Evolutionary conservation across 768 basidiomycete genomes (phyloP).

Genomic region (Tremella yokohamensis): DNA sequence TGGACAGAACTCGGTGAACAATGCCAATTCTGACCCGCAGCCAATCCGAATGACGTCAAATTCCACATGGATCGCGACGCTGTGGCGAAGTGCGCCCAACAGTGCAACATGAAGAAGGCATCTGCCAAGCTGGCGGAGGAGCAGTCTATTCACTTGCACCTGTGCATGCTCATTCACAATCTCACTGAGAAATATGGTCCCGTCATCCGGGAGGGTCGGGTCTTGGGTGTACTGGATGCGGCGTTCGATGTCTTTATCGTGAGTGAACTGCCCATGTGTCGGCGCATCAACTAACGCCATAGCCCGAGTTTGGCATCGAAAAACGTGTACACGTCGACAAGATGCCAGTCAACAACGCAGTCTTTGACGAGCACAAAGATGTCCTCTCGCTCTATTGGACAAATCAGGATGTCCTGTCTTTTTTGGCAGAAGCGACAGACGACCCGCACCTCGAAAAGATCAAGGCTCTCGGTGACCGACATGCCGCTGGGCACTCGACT

Average conservation of each 20-base stretch:
- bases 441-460: conserved; percentile 95
- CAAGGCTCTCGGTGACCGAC: conserved; percentile 61
- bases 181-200: conserved; percentile 92
- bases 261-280: conserved; percentile 13
- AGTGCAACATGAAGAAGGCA: conserved; percentile 90
- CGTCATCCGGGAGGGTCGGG: conserved; percentile 89
- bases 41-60: conserved; percentile 66
- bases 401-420: conserved; percentile 83
- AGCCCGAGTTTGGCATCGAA: conserved; percentile 94
- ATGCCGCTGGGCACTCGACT: conserved; percentile 57
- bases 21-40: background rate
- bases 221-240: conserved; percentile 92
- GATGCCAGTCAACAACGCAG: conserved; percentile 98
- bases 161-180: conserved; percentile 90
- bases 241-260: conserved; percentile 90
- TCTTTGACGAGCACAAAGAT: conserved; percentile 91
- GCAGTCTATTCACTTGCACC: conserved; percentile 90
- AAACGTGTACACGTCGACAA: conserved; percentile 98
- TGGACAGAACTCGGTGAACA: background rate
- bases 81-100: conserved; percentile 94
- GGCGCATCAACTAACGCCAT: background rate
- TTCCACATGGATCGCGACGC: conserved; percentile 98
- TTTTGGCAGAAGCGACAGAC: conserved; percentile 91
- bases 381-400: conserved; percentile 91
- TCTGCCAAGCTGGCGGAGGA: conserved; percentile 90